Percentiles rank a stretch among this genome's conserved stretches.
phyloP scores from a whole-genome alignment of 192 early-diverging fungal genomes.

The Phycomyces nitens region DNA sequence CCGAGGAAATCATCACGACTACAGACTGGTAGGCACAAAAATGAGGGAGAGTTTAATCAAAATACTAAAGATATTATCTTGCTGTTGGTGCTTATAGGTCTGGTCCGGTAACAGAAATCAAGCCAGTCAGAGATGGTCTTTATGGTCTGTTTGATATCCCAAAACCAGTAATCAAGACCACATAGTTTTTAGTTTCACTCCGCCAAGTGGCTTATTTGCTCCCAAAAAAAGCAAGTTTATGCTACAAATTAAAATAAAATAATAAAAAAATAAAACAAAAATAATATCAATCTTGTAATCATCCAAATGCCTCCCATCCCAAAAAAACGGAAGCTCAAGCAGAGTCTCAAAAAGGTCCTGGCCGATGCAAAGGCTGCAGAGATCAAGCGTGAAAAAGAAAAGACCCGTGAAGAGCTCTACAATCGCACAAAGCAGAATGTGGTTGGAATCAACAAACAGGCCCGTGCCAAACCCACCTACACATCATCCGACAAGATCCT shows the following conservation, averaged over 20 bases:
- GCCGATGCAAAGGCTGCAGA: neutral
- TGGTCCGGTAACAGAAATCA: slow-evolving; percentile 39
- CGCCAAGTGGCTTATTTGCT: slow-evolving; percentile 11
- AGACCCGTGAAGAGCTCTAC: neutral
- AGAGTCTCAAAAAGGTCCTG: slow-evolving; percentile 7
- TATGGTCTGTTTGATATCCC: slow-evolving; percentile 27
- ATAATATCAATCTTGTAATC: no score
- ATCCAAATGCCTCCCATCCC: neutral
- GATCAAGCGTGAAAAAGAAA: slow-evolving; percentile 1
- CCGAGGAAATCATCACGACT: slow-evolving; percentile 58
- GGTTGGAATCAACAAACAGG: neutral
- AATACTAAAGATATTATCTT: no score
- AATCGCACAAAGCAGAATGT: neutral
- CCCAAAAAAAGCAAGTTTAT: no score
- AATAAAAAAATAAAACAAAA: no score
- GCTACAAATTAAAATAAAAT: no score
- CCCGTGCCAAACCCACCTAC: neutral
- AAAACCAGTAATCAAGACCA: slow-evolving; percentile 12
- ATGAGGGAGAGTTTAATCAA: no score
- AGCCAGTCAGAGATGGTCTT: slow-evolving; percentile 41
- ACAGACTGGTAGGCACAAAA: slow-evolving; percentile 76
- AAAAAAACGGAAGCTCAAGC: neutral
- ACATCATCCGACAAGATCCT: slow-evolving; percentile 53
- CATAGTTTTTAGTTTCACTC: slow-evolving; percentile 4
- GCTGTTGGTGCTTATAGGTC: no score